These are phyloP conservation scores for Tetragonia tetragonoides DNA, from an alignment of 148 eudicot genomes.

Conservation along the genomic window DNA sequence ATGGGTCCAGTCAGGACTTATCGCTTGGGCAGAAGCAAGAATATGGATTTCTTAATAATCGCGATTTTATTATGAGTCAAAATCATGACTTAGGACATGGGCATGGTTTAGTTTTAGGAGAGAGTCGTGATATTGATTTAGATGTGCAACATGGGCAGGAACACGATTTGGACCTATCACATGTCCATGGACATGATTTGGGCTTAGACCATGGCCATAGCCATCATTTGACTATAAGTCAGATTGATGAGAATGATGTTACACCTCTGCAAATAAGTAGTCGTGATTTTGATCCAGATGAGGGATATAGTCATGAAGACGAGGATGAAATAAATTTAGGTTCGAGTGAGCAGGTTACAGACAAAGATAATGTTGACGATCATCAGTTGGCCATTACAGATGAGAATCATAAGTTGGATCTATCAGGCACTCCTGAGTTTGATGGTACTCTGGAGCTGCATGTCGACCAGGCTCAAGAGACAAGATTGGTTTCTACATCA, in stretches of 20 bases:
- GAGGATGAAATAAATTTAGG: constrained; percentile 26
- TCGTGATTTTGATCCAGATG: constrained; percentile 33
- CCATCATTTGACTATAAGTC: constrained; percentile 27
- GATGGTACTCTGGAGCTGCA: constrained; percentile 38
- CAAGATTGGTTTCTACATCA: constrained; percentile 25
- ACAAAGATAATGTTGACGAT: constrained; percentile 33
- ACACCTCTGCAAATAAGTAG: constrained; percentile 22
- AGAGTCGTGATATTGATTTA: constrained; percentile 23
- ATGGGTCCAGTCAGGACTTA: constrained; percentile 33
- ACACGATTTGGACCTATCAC: constrained; percentile 36
- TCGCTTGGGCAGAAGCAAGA: constrained; percentile 42
- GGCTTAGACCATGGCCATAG: constrained; percentile 31
- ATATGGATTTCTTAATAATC: constrained; percentile 35
- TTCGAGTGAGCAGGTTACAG: constrained; percentile 30
- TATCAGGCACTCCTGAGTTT: constrained; percentile 32
- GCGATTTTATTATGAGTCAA: constrained; percentile 33
- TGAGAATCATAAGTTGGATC: constrained; percentile 41
- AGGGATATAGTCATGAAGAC: constrained; percentile 29
- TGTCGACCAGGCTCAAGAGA: constrained; percentile 37
- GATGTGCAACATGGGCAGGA: constrained; percentile 20
- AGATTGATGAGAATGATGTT: constrained; percentile 33
- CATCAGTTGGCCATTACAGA: constrained; percentile 30
- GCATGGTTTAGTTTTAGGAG: constrained; percentile 36
- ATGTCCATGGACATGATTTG: constrained; percentile 33
- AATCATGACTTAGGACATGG: constrained; percentile 36